Evolutionary conservation across 768 basidiomycete species (phyloP), one percentile per base, ranked within the genome.

Genomic region (Lentinula aciculospora): DNA sequence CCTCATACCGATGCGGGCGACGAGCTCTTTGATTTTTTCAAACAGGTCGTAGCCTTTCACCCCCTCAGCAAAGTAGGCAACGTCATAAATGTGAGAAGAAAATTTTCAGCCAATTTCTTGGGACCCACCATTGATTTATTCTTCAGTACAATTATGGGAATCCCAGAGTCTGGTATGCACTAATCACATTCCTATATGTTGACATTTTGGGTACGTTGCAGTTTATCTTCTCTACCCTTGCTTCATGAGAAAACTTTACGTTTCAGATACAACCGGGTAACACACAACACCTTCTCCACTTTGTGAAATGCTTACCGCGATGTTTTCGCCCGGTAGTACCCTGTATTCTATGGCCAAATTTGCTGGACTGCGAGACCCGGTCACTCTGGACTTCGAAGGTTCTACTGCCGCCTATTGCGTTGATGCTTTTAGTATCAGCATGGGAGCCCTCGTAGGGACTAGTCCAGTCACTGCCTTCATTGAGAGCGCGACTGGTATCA

Each of bases 271-370:
- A 60, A 81, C 80, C 60, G 80, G 77, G 74, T 76, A 68, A 61
- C 60, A 42, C 29, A 10, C 15, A 17, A 8, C 36, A 13, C 21
- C 27, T 27, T 15, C 29, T 29, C 28, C 34, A 42, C 37, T 19
- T 31, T 21, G 8, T 9, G 9, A 17, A 27, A 3, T 48, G 29
- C 25, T 28, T 12, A 28, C n/a, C 39, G 31, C 19, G 21, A 32
- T 19, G 40, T 57, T 13, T 55, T 47, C 57, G 69, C 72, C 76
- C 58, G 77, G 73, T 28, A 87, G 92, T 66, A 93, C 92, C 8
- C 74, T 94, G 3, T 92, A 93, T 68, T 88, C 92, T 37, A 93
- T 94, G 92, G 89, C 90, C 54, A 92, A 89, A 68, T 93, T 93
- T 61, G 90, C 92, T 5, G 89, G 89, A n/a, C 79, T 94, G 1